Evolutionary conservation across 2,329 filamentous ascomycete species (phyloP).

Genomic region (Calonectria crousiana): DNA sequence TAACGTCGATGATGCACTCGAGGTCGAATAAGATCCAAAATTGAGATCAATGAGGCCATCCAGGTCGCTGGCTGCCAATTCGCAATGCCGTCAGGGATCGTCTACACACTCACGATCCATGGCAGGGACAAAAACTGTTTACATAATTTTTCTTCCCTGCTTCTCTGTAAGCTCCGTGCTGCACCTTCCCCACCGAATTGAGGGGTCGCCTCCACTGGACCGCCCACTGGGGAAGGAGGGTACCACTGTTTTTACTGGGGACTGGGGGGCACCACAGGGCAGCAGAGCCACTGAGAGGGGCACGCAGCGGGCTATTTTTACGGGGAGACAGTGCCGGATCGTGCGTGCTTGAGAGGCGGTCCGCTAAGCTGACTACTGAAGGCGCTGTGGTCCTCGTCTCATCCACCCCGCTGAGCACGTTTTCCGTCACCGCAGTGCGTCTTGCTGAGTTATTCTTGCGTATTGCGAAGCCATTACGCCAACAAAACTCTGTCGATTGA

Average conservation of each 20-base stretch:
- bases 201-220: constrained; percentile 14
- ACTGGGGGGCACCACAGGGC: constrained; percentile 5
- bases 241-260: constrained; percentile 2
- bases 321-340: constrained; percentile 3
- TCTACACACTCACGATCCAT: neutral
- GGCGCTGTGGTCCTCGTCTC: constrained; percentile 26
- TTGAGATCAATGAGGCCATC: constrained; percentile 8
- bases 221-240: constrained; percentile 14
- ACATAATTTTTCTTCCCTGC: constrained; percentile 7
- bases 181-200: constrained; percentile 20
- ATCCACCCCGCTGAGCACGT: constrained; percentile 45
- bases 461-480: constrained; percentile 38
- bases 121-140: neutral
- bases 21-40: neutral
- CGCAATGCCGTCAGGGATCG: neutral
- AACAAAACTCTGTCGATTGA: constrained; percentile 25
- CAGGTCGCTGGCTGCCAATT: neutral
- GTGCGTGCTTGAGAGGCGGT: neutral
- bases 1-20: neutral
- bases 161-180: constrained; percentile 10
- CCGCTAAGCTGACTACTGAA: neutral
- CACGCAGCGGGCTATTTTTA: constrained; percentile 3
- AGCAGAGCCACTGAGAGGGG: constrained; percentile 1
- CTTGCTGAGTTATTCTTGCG: constrained; percentile 35
- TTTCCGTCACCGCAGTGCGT: constrained; percentile 33